These are phyloP conservation scores for Talaromyces liani DNA, from an alignment of 495 filamentous ascomycete species.

Conservation along the genomic window DNA sequence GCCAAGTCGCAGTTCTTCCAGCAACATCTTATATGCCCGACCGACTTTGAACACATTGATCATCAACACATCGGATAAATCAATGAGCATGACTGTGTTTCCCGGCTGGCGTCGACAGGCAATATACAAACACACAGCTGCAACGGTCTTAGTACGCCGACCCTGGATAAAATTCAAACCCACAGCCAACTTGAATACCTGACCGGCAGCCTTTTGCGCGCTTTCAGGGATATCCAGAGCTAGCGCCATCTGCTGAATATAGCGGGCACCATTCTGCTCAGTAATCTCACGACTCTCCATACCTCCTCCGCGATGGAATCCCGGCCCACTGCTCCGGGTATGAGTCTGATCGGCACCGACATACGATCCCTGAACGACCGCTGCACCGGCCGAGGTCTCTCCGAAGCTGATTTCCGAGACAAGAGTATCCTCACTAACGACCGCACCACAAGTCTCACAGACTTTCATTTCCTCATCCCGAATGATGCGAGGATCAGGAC, in stretches of 20 bases:
- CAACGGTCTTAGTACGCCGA: slow-evolving; percentile 74
- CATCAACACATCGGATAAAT: slow-evolving; percentile 79
- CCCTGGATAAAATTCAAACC: slow-evolving; percentile 77
- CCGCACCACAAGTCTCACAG: slow-evolving; percentile 76
- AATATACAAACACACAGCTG: slow-evolving; percentile 80
- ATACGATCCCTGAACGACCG: slow-evolving; percentile 83
- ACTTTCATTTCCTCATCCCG: slow-evolving; percentile 51
- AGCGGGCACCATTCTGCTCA: slow-evolving; percentile 55
- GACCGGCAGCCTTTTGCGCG: slow-evolving; percentile 53
- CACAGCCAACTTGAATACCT: slow-evolving; percentile 72
- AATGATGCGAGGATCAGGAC: slow-evolving; percentile 40
- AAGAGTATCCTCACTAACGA: slow-evolving; percentile 76
- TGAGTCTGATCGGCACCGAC: slow-evolving; percentile 73
- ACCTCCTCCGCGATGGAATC: slow-evolving; percentile 47
- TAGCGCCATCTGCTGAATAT: slow-evolving; percentile 42
- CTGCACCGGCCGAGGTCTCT: slow-evolving; percentile 73
- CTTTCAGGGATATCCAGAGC: slow-evolving; percentile 49
- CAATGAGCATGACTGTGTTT: slow-evolving; percentile 76
- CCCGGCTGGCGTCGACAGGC: slow-evolving; percentile 63
- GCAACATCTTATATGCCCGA: slow-evolving; percentile 68
- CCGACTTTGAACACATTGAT: slow-evolving; percentile 90
- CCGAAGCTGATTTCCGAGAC: slow-evolving; percentile 88
- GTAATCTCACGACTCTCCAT: slow-evolving; percentile 64
- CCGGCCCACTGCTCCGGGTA: slow-evolving; percentile 52
- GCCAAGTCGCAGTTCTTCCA: slow-evolving; percentile 53